Conservation (phyloP, 2,329 filamentous ascomycete genomes). For the Hypocrella siamensis region DNA sequence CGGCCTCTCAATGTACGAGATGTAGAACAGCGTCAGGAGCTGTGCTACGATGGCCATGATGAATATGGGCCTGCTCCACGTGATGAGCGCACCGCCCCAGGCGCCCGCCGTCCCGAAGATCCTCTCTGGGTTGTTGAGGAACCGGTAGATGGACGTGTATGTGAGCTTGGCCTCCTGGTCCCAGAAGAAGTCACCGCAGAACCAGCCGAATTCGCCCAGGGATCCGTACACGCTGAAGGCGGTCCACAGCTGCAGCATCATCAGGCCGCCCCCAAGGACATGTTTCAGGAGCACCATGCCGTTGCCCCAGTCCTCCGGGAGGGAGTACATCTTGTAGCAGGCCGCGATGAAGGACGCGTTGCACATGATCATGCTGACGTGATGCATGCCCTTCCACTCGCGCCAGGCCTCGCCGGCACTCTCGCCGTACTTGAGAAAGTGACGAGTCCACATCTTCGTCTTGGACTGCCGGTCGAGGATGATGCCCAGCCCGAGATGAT, state of each 20-base stretch:
- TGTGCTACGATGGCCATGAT: conserved; percentile 76
- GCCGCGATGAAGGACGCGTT: conserved; percentile 80
- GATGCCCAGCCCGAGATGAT: conserved; percentile 71
- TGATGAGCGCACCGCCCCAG: conserved; percentile 89
- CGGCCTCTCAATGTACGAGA: conserved; percentile 85
- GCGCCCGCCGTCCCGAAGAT: conserved; percentile 88
- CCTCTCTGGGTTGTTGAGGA: conserved; percentile 92
- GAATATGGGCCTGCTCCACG: conserved; percentile 76
- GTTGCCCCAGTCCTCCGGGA: conserved; percentile 76
- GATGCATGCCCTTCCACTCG: conserved; percentile 94
- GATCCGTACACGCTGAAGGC: conserved; percentile 87
- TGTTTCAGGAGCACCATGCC: conserved; percentile 78
- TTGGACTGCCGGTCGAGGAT: conserved; percentile 77
- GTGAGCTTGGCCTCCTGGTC: conserved; percentile 77
- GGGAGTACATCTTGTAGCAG: conserved; percentile 88
- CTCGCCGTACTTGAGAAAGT: conserved; percentile 95
- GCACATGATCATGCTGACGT: conserved; percentile 81
- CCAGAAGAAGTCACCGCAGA: conserved; percentile 98
- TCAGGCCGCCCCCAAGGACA: conserved; percentile 63
- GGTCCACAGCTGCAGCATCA: conserved; percentile 85
- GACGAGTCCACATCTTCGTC: conserved; percentile 86
- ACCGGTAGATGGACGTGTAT: conserved; percentile 95
- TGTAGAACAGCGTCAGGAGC: conserved; percentile 69
- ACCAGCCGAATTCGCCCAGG: conserved; percentile 96
- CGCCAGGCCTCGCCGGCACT: conserved; percentile 83